Conservation (phyloP, 2,329 filamentous ascomycete genomes). For the Emergomyces pasteurianus region DNA sequence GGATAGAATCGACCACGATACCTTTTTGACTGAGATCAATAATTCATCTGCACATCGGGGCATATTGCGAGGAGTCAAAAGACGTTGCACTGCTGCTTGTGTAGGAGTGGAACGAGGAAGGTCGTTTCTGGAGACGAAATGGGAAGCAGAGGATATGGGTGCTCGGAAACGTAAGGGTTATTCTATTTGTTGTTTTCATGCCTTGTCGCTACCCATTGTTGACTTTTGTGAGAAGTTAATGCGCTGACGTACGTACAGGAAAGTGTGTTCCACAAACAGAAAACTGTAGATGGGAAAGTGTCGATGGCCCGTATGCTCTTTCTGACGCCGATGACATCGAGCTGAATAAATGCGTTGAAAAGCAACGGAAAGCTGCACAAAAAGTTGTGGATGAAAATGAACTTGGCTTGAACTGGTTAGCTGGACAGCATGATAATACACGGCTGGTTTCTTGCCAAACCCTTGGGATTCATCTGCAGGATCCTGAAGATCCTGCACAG, state of each 20-base stretch:
- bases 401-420: background rate
- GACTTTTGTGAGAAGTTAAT: no score
- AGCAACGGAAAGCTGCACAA: background rate
- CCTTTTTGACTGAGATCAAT: slow-evolving; percentile 20
- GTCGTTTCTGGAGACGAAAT: slow-evolving; percentile 32
- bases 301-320: background rate
- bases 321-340: background rate
- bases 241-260: background rate
- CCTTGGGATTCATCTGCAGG: background rate
- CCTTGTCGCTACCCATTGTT: background rate
- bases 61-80: slow-evolving; percentile 26
- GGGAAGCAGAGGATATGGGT: slow-evolving; percentile 22
- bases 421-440: background rate
- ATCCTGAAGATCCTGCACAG: background rate
- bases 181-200: background rate
- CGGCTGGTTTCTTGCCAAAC: background rate
- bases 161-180: slow-evolving; percentile 20
- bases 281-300: background rate
- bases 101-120: slow-evolving; percentile 14
- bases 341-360: background rate
- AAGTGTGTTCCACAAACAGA: background rate
- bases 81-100: slow-evolving; percentile 18
- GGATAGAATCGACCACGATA: slow-evolving; percentile 13
- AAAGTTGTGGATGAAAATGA: background rate
- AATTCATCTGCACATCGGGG: slow-evolving; percentile 19